Percentiles rank a stretch among this genome's conserved stretches.
Evolutionary conservation across 805 yeast genomes (phyloP).

Genomic region (Wickerhamomyces pijperi): DNA sequence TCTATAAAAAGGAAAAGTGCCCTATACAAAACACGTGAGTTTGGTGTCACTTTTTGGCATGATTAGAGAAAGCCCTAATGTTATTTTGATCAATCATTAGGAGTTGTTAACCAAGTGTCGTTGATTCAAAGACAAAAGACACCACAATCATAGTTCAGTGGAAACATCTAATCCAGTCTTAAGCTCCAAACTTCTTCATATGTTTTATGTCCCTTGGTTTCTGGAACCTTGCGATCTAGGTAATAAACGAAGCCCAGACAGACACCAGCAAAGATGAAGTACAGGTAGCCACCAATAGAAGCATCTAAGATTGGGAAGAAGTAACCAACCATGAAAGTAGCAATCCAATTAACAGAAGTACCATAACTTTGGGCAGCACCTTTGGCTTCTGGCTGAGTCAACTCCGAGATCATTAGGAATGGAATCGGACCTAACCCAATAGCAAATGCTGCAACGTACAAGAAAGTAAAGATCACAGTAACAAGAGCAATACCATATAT

Average conservation of each 20-base stretch:
- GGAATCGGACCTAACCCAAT: conserved; percentile 95
- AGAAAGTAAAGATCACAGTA: conserved; percentile 53
- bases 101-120: no score
- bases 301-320: conserved; percentile 65
- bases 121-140: no score
- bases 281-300: conserved; percentile 67
- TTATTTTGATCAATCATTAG: no score
- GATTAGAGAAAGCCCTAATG: no score
- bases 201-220: conserved; percentile 54
- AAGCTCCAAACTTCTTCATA: conserved; percentile 61
- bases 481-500: conserved; percentile 30
- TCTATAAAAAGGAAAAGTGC: not conserved
- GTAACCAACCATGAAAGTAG: conserved; percentile 75
- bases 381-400: conserved; percentile 71
- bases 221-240: conserved; percentile 47
- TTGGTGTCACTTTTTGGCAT: not conserved
- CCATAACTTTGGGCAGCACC: conserved; percentile 91
- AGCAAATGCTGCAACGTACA: conserved; percentile 79
- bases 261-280: conserved; percentile 54
- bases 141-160: no score
- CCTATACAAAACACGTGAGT: not conserved
- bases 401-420: conserved; percentile 75
- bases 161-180: conserved; percentile 15
- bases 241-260: conserved; percentile 41
- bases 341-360: conserved; percentile 81